Evolutionary conservation across 2,329 filamentous ascomycete genomes (phyloP).

Genomic region (Aschersonia sp.): DNA sequence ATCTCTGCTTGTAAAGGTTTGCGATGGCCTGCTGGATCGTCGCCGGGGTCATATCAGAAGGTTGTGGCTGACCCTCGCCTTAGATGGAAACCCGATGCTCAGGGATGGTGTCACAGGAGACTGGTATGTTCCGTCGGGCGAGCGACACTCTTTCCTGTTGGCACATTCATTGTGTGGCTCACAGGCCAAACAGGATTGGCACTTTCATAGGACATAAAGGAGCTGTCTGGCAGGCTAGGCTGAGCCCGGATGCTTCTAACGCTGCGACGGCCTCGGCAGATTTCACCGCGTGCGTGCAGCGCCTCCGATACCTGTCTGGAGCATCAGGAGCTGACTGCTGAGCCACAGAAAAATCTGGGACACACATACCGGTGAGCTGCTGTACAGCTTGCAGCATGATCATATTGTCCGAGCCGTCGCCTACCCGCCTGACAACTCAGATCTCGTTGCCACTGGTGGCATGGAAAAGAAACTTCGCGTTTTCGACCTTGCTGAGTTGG

Average conservation of each 20-base stretch:
- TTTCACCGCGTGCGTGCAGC: conserved; percentile 64
- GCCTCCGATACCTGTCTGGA: background rate
- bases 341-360: conserved; percentile 82
- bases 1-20: conserved; percentile 85
- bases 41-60: no score
- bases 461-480: conserved; percentile 94
- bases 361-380: conserved; percentile 79
- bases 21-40: conserved; percentile 4
- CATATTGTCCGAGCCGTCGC: conserved; percentile 93
- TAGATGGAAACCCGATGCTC: conserved; percentile 97
- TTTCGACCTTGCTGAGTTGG: conserved; percentile 63
- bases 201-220: conserved; percentile 98
- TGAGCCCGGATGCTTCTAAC: conserved; percentile 75
- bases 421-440: conserved; percentile 66
- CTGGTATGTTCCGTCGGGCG: conserved; percentile 40
- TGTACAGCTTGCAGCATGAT: conserved; percentile 76
- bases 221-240: conserved; percentile 87
- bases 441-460: conserved; percentile 84
- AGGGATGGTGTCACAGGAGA: conserved; percentile 91
- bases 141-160: background rate
- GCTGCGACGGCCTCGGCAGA: conserved; percentile 92
- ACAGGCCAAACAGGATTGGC: conserved; percentile 58
- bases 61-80: background rate
- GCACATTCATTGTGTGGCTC: background rate
- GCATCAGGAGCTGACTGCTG: background rate